phyloP scores from a whole-genome alignment of 1,139 yeast species.

The Blastobotrys proliferans region DNA sequence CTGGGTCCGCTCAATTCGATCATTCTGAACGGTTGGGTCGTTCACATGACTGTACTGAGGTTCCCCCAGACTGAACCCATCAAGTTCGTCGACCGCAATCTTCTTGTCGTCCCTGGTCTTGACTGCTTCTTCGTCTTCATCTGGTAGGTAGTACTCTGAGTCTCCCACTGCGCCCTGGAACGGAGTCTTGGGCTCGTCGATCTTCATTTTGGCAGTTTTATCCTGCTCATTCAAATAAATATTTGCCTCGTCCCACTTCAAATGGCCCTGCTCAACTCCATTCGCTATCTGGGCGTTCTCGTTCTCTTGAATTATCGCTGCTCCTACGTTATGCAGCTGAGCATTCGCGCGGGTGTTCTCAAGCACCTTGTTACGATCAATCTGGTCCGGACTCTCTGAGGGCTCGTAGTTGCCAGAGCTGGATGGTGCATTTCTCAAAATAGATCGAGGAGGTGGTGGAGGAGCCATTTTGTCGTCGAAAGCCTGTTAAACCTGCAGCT shows the following conservation, averaged over 20 bases:
- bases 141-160: conserved; percentile 74
- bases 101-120: conserved; percentile 35
- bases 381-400: not conserved
- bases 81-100: conserved; percentile 40
- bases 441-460: conserved; percentile 21
- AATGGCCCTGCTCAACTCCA: too few species aligned
- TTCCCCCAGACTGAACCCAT: conserved; percentile 52
- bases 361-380: conserved; percentile 44
- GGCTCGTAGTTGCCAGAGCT: conserved; percentile 29
- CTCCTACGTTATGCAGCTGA: conserved; percentile 33
- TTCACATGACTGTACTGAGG: conserved; percentile 31
- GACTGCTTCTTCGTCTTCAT: conserved; percentile 54
- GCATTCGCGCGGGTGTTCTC: conserved; percentile 47
- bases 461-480: too few species aligned
- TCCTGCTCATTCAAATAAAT: conserved; percentile 64
- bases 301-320: conserved; percentile 17
- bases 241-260: conserved; percentile 70
- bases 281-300: conserved; percentile 15
- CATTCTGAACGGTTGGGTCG: conserved; percentile 26
- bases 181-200: conserved; percentile 97
- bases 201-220: conserved; percentile 70
- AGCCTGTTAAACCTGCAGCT: too few species aligned
- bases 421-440: conserved; percentile 37
- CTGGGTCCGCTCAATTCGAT: conserved; percentile 28
- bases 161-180: conserved; percentile 92